A percentile compares a stretch with the other conserved stretches of the same genome.
phyloP scores from a whole-genome alignment of 2,329 filamentous ascomycete genomes.

The Xylaria sp. region DNA sequence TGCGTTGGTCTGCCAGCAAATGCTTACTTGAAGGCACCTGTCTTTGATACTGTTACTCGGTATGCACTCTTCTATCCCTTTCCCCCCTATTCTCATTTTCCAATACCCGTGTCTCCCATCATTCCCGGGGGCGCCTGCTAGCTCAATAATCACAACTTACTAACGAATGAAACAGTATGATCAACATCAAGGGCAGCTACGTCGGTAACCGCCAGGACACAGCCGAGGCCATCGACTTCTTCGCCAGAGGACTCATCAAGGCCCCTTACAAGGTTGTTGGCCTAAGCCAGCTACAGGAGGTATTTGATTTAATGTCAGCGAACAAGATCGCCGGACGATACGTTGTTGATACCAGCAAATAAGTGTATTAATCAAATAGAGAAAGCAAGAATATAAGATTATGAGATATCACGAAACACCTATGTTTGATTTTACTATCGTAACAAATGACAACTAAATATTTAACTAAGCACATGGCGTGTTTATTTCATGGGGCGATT shows the following conservation, averaged over 20 bases:
- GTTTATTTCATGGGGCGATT: too few species aligned
- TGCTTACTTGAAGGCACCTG: constrained; percentile 80
- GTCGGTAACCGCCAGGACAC: constrained; percentile 91
- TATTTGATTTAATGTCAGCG: constrained; percentile 77
- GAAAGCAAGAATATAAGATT: too few species aligned
- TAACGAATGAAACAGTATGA: constrained; percentile 65
- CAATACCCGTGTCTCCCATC: background rate
- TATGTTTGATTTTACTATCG: too few species aligned
- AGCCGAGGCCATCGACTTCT: constrained; percentile 91
- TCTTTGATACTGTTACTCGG: constrained; percentile 83
- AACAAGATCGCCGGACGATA: constrained; percentile 79
- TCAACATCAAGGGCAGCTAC: constrained; percentile 90
- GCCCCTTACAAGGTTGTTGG: constrained; percentile 86
- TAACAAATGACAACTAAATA: too few species aligned
- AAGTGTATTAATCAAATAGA: constrained; percentile 35
- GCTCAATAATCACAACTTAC: background rate
- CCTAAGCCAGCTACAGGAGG: constrained; percentile 76
- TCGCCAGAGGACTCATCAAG: constrained; percentile 80
- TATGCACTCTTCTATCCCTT: constrained; percentile 16
- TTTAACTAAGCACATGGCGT: too few species aligned
- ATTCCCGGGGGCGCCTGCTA: too few species aligned
- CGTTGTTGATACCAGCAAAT: constrained; percentile 76
- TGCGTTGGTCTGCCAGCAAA: constrained; percentile 87
- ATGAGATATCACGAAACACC: background rate
- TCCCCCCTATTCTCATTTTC: too few species aligned